Evolutionary conservation across 1,284 basidiomycete species (phyloP).

Genomic region (Sporisorium graminicola): DNA sequence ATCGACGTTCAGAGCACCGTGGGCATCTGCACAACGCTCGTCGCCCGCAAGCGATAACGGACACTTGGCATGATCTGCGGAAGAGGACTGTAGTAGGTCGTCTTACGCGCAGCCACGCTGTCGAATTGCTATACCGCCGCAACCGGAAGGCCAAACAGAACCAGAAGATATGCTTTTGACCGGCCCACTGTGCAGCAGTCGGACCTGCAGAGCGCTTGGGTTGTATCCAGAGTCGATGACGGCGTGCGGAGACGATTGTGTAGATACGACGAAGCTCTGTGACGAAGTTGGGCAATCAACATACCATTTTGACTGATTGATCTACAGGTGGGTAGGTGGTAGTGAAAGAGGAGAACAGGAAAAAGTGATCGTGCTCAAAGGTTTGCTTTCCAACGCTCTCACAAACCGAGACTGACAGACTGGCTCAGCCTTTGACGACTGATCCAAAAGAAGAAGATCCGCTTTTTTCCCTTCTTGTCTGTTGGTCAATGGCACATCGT

Average conservation of each 20-base stretch:
- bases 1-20: not conserved
- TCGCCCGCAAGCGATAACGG: no score
- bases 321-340: constrained; percentile 46
- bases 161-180: not conserved
- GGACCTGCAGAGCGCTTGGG: not conserved
- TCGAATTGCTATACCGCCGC: not conserved
- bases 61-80: not conserved
- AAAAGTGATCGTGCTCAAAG: constrained; percentile 13
- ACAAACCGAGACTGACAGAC: not conserved
- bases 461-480: constrained; percentile 5
- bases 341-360: constrained; percentile 19
- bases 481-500: not conserved
- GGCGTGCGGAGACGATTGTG: not conserved
- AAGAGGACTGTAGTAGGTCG: not conserved
- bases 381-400: constrained; percentile 9
- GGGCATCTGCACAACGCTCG: not conserved
- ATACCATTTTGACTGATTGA: constrained; percentile 49
- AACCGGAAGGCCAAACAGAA: not conserved
- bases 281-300: constrained; percentile 1
- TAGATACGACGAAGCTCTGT: not conserved
- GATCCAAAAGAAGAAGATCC: constrained; percentile 39
- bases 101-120: not conserved
- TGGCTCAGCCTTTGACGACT: constrained; percentile 9
- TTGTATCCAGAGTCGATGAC: not conserved
- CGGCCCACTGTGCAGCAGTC: not conserved